Percentiles rank a stretch among this genome's conserved stretches.
phyloP scores from a whole-genome alignment of 129 eudicot genomes.

The Helianthus tuberosus region DNA sequence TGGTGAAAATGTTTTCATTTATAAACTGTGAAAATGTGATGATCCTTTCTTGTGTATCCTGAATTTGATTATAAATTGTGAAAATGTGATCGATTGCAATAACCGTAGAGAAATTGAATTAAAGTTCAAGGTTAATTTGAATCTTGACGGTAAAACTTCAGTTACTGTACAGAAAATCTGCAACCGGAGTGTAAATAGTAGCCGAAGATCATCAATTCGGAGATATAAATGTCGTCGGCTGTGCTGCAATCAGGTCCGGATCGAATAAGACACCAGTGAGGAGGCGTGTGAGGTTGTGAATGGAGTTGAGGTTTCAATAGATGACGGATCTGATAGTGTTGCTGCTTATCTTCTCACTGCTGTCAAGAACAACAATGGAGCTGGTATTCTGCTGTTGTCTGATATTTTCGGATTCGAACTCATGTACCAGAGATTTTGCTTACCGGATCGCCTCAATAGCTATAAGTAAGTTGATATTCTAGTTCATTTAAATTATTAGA shows the following conservation, averaged over 20 bases:
- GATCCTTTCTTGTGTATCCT: too few relatives aligned
- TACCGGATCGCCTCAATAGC: slow-evolving; percentile 91
- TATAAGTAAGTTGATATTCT: slow-evolving; percentile 65
- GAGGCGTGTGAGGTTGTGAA: slow-evolving; percentile 91
- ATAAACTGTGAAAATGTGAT: too few relatives aligned
- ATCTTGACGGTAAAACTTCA: too few relatives aligned
- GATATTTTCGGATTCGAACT: slow-evolving; percentile 79
- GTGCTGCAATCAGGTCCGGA: slow-evolving; percentile 46
- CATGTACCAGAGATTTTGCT: slow-evolving; percentile 74
- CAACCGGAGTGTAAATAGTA: slow-evolving; percentile 14
- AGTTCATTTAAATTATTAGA: not conserved
- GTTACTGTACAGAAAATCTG: too few relatives aligned
- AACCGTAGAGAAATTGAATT: too few relatives aligned
- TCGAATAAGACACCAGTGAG: slow-evolving; percentile 44
- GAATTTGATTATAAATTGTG: too few relatives aligned
- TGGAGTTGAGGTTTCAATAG: slow-evolving; percentile 70
- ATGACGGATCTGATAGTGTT: slow-evolving; percentile 64
- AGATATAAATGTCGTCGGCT: slow-evolving; percentile 20
- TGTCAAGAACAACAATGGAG: slow-evolving; percentile 88
- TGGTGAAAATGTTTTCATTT: too few relatives aligned
- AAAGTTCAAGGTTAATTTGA: too few relatives aligned
- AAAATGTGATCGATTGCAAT: too few relatives aligned
- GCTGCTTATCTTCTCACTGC: too few relatives aligned
- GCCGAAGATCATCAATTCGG: slow-evolving; percentile 23
- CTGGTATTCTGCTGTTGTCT: slow-evolving; percentile 80